These are phyloP conservation scores for Fraxinus pennsylvanica DNA, from an alignment of 257 asterid species.

Conservation along the genomic window DNA sequence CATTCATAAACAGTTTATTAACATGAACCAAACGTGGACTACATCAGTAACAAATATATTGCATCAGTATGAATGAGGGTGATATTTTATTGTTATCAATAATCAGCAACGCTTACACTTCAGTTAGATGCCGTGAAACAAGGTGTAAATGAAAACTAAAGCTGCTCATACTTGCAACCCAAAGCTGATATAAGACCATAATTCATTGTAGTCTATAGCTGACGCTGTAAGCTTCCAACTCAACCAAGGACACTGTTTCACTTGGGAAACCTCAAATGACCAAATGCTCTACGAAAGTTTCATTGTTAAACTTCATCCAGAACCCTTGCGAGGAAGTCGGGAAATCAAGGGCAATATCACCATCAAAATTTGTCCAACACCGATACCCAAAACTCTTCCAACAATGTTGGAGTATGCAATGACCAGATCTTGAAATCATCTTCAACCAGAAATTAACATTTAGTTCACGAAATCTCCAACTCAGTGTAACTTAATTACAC, in stretches of 20 bases:
- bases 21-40: too few relatives aligned
- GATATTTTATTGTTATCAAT: neutral
- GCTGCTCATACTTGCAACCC: neutral
- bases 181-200: neutral
- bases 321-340: too few relatives aligned
- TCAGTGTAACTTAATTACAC: neutral
- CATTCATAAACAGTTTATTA: too few relatives aligned
- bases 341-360: neutral
- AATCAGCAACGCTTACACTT: neutral
- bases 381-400: neutral
- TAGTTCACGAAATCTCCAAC: neutral
- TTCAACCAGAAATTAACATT: neutral
- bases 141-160: neutral
- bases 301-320: neutral
- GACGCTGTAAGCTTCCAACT: too few relatives aligned
- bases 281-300: neutral
- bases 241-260: neutral
- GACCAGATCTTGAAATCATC: neutral
- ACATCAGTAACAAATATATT: too few relatives aligned
- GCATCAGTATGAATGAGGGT: too few relatives aligned
- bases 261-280: neutral
- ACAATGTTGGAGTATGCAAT: neutral
- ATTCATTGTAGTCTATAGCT: neutral
- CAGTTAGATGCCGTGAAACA: neutral
- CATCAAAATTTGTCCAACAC: neutral